Evolutionary conservation across 306 rosid genomes (phyloP), one percentile per base, ranked within the genome.

Genomic region (Rosa persica): DNA sequence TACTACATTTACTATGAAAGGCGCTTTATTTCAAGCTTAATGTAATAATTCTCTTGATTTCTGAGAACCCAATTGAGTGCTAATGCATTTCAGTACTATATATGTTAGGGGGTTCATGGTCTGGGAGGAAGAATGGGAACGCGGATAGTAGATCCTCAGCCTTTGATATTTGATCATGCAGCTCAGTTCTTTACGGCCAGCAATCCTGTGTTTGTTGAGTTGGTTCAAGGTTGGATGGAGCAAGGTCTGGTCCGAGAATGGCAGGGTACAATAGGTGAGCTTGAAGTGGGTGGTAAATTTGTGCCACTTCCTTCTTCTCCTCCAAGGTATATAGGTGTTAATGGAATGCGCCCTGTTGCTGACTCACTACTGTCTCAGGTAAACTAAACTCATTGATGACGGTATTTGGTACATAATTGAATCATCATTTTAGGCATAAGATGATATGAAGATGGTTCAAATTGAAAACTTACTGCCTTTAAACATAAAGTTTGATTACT

Each of bases 61-160:
- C 16, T 40, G 62, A 72, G 30, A 49, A 72, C 44, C 23, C 44
- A 64, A 34, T 64, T 30, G 5, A 34, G 43, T 34, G 69, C 43
- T 64, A 15, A 16, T 13, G 12, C 44, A 15, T 30, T 64, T 64
- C 44, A 34, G 69, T 16, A 64, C 11, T 73, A 16, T 64, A 72
- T 72, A 5, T 87, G 62, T 36, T 36, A 92, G 98, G 98, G 98
- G 58, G 70, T 89, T 81, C 98, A 90, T 89, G 98, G 98, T 75
- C 74, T 90, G 51, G 97, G 97, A 84, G 98, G 98, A 84, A 87
- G 97, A 82, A 82, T 92, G 91, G 98, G 95, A 75, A 92, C 98
- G 65, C 85, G 98, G 76, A 78, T 87, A 70, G 70, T 89, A 60
- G 92, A 91, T 72, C 90, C 92, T 75, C 82, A 83, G 69, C 83